Evolutionary conservation across 106 monocot species (phyloP).

Genomic region (Ottelia alismoides): DNA sequence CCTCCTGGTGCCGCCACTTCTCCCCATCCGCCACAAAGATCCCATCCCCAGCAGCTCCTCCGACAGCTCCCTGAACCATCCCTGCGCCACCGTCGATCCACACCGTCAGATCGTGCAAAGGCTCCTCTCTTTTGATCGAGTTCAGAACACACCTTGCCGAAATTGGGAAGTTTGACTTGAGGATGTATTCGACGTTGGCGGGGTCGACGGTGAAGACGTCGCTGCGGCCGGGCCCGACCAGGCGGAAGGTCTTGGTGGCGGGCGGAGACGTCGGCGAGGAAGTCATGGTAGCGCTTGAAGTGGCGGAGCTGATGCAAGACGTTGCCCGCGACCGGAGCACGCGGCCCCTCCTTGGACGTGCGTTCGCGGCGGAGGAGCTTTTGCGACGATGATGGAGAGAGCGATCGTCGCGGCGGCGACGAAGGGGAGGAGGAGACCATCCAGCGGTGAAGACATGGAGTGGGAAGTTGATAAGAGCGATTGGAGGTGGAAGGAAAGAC

Average conservation of each 20-base stretch:
- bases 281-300: not conserved
- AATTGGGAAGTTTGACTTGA: slow-evolving; percentile 5
- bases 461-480: too few relatives aligned
- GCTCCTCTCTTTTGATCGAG: not conserved
- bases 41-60: too few relatives aligned
- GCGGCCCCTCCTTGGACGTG: not conserved
- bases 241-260: slow-evolving; percentile 3
- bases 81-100: not conserved
- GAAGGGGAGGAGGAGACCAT: too few relatives aligned
- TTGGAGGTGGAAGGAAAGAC: too few relatives aligned
- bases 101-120: not conserved
- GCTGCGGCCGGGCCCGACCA: not conserved
- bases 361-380: not conserved
- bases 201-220: too few relatives aligned
- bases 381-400: not conserved
- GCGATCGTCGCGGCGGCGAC: not conserved
- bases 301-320: not conserved
- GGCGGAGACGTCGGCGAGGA: not conserved
- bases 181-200: too few relatives aligned
- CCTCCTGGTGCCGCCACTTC: not conserved
- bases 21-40: not conserved
- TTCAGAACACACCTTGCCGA: slow-evolving; percentile 1
- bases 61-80: slow-evolving; percentile 4
- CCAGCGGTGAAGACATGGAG: too few relatives aligned
- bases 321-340: not conserved